phyloP scores from a whole-genome alignment of 768 basidiomycete species.

The Podaxis carcinomalis region DNA sequence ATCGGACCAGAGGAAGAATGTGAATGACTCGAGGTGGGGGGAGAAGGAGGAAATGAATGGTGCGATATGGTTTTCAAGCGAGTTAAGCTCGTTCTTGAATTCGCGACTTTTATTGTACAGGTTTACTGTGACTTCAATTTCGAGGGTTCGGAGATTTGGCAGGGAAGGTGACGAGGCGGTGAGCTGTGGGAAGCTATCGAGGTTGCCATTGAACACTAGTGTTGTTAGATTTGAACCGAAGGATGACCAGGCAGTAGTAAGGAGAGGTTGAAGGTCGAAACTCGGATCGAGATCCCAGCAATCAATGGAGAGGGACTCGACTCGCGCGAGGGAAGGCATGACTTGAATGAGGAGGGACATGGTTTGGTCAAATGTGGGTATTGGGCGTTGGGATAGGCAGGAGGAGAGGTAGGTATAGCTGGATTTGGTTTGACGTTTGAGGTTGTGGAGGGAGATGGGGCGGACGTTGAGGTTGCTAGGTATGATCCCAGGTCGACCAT shows the following conservation, averaged over 20 bases:
- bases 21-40: slow-evolving; percentile 29
- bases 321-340: slow-evolving; percentile 10
- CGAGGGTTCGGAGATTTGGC: slow-evolving; percentile 27
- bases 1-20: slow-evolving; percentile 36
- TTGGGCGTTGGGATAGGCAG: neutral
- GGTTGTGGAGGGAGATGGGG: neutral
- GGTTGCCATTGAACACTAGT: slow-evolving; percentile 33
- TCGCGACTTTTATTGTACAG: slow-evolving; percentile 15
- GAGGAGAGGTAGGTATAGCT: neutral
- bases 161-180: slow-evolving; percentile 28
- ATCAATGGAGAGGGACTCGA: slow-evolving; percentile 31
- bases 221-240: slow-evolving; percentile 32
- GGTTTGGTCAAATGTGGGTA: neutral
- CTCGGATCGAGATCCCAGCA: slow-evolving; percentile 31
- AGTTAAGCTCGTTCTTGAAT: slow-evolving; percentile 17
- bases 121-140: slow-evolving; percentile 36
- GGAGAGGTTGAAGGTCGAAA: slow-evolving; percentile 27
- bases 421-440: neutral
- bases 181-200: slow-evolving; percentile 30
- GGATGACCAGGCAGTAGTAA: slow-evolving; percentile 33
- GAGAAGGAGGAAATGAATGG: slow-evolving; percentile 37
- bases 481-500: neutral
- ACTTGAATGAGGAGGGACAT: slow-evolving; percentile 23
- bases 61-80: slow-evolving; percentile 28
- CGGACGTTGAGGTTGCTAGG: neutral